phyloP scores from a whole-genome alignment of 495 filamentous ascomycete species.

The Sphaerosporella brunnea region DNA sequence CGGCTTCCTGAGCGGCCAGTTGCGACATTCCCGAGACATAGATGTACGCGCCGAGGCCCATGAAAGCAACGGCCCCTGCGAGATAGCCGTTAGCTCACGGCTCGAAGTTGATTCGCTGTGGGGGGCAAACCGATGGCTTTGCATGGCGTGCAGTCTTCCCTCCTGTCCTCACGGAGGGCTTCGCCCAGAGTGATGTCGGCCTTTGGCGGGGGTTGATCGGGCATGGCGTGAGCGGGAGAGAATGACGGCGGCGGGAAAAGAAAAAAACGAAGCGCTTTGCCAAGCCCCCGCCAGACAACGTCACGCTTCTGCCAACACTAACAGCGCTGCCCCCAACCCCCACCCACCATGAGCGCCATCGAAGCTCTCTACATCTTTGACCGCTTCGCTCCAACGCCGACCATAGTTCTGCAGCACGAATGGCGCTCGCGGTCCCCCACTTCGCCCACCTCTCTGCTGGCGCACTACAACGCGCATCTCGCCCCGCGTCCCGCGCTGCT shows the following conservation, averaged over 20 bases:
- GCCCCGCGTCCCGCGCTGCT: conserved; percentile 70
- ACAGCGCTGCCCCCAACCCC: conserved; percentile 7
- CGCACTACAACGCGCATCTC: conserved; percentile 73
- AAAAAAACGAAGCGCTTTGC: not conserved
- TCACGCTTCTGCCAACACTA: not conserved
- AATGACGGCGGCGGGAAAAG: not conserved
- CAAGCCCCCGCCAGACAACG: conserved; percentile 1
- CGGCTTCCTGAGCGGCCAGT: conserved; percentile 47
- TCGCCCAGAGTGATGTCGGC: not conserved
- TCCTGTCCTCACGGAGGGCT: not conserved
- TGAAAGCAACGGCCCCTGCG: conserved; percentile 62
- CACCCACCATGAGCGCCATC: conserved; percentile 50
- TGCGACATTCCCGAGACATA: conserved; percentile 65
- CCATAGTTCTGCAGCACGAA: conserved; percentile 48
- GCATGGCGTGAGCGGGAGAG: not conserved
- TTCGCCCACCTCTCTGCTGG: conserved; percentile 54
- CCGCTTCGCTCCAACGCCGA: conserved; percentile 40
- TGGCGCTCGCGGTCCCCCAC: conserved; percentile 54
- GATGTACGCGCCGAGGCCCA: conserved; percentile 77
- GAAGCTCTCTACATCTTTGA: conserved; percentile 95
- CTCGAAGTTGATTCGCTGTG: not conserved
- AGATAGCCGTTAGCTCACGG: too few species aligned
- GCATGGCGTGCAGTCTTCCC: conserved; percentile 17
- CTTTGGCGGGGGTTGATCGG: not conserved
- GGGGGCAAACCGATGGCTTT: conserved; percentile 11